Percentiles rank a stretch among this genome's conserved stretches.
These are phyloP conservation scores for Ascochyta lentis DNA, from an alignment of 2,329 filamentous ascomycete genomes.

Conservation along the genomic window DNA sequence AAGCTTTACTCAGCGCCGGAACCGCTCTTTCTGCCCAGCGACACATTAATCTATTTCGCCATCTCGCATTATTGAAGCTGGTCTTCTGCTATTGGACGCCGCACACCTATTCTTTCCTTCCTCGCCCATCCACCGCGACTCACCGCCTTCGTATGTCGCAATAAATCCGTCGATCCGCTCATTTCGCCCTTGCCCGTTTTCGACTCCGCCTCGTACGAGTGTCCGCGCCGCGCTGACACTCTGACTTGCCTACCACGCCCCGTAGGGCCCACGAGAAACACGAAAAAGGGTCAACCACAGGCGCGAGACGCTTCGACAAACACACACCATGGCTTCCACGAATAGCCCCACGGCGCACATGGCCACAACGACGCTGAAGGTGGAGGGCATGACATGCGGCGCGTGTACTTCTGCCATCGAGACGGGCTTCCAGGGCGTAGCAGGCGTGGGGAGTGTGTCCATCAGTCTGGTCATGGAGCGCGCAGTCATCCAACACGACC, in stretches of 20 bases:
- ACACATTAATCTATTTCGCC: constrained; percentile 30
- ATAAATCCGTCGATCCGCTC: constrained; percentile 15
- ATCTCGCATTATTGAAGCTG: constrained; percentile 41
- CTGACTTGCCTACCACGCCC: constrained; percentile 17
- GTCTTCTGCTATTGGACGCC: constrained; percentile 27
- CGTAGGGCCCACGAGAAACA: constrained; percentile 6
- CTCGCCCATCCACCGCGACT: constrained; percentile 8
- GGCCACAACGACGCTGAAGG: constrained; percentile 88
- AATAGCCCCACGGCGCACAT: constrained; percentile 60
- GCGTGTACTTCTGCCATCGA: constrained; percentile 96
- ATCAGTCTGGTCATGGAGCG: constrained; percentile 95
- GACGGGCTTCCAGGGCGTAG: constrained; percentile 81
- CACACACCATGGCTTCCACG: constrained; percentile 17
- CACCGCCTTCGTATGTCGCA: constrained; percentile 19
- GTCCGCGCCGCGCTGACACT: constrained; percentile 24
- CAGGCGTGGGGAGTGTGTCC: constrained; percentile 84
- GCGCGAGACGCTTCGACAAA: constrained; percentile 18
- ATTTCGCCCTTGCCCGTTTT: not conserved
- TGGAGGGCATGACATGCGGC: constrained; percentile 88
- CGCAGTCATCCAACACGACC: constrained; percentile 91
- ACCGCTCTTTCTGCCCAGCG: constrained; percentile 15
- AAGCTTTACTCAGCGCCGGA: constrained; percentile 24
- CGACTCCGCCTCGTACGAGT: constrained; percentile 24
- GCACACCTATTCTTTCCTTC: constrained; percentile 9
- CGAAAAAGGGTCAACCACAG: constrained; percentile 4